Evolutionary conservation across 2,329 filamentous ascomycete genomes (phyloP), one percentile per base, ranked within the genome.

Genomic region (Penicillium sp.): DNA sequence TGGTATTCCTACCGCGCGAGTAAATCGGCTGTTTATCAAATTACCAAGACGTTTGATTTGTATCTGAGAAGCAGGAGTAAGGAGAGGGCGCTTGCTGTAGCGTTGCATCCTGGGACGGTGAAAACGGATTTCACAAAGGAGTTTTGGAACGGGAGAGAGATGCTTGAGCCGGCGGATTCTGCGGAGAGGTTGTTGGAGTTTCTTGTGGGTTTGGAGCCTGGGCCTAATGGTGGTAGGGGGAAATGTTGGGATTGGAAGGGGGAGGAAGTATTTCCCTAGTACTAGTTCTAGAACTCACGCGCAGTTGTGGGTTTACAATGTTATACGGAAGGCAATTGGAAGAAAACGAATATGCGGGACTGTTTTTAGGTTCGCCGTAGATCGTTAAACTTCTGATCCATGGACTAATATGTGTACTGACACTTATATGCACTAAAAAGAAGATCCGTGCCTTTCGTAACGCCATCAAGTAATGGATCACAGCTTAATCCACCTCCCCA

Each of bases 1-100:
- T 94, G 89, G 90, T 95, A 90, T 69, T 84, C 80, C 50, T 94
- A 94, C 69, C 84, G 90, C 13, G 82, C 86, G 7, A 86, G 82
- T 47, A 95, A 94, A 70, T 83, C 88, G 0, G 88, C 80, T 2
- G 83, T 92, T 3, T 90, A 86, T 57, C 86, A 86, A 63, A 51
- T 90, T 11, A 82, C 83, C 7, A 88, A 85, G 71, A 87, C 81
- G 6, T 84, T 90, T 55, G 89, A 94, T 67, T 78, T 87, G 25
- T 81, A 85, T 64, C 71, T 94, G 28, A 70, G 71, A 31, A 75
- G 79, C 4, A 76, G 79, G 38, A 79, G 80, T 52, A 83, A 79
- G 0, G 79, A 81, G 0, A 83, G 81, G 46, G 88, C 87, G 0
- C 76, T 90, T 58, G 83, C 84, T 1, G 73, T 95, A 10, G 81